phyloP scores from a whole-genome alignment of 768 basidiomycete species.

The Leccinum arenicola region DNA sequence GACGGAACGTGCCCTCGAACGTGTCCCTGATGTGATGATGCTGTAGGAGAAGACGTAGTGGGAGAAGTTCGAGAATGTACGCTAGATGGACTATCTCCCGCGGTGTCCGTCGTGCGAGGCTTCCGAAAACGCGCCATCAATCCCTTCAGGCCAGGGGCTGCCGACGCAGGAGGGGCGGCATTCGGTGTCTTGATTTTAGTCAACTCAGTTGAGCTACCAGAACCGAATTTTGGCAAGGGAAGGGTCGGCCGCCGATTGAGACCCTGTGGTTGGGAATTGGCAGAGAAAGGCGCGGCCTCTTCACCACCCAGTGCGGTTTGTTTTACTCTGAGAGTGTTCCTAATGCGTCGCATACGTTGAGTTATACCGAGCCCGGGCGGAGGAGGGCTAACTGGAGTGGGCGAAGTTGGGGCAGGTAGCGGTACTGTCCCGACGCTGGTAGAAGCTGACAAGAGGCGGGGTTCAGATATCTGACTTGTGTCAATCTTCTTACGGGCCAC shows the following conservation, averaged over 20 bases:
- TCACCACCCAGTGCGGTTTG: constrained; percentile 49
- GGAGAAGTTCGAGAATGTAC: constrained; percentile 30
- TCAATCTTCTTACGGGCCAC: constrained; percentile 54
- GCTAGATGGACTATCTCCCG: constrained; percentile 31
- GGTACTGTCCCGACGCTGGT: constrained; percentile 68
- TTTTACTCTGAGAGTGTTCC: constrained; percentile 63
- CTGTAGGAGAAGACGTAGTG: constrained; percentile 35
- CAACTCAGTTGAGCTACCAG: constrained; percentile 44
- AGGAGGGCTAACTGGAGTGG: constrained; percentile 34
- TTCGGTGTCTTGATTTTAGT: constrained; percentile 53
- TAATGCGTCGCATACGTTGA: constrained; percentile 68
- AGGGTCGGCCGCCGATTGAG: constrained; percentile 45
- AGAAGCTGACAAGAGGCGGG: constrained; percentile 62
- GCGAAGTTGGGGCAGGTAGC: constrained; percentile 39
- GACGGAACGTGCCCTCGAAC: constrained; percentile 31
- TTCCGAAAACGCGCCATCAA: constrained; percentile 77
- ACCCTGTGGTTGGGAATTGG: constrained; percentile 45
- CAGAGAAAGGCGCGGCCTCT: constrained; percentile 42
- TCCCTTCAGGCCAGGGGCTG: constrained; percentile 72
- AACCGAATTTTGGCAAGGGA: constrained; percentile 41
- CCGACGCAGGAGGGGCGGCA: constrained; percentile 65
- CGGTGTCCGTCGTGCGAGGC: constrained; percentile 28
- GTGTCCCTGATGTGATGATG: constrained; percentile 32
- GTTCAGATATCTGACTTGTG: constrained; percentile 62
- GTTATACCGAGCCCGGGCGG: constrained; percentile 53